Conservation (phyloP, 1,284 basidiomycete genomes). For the Golubevia pallescens region DNA sequence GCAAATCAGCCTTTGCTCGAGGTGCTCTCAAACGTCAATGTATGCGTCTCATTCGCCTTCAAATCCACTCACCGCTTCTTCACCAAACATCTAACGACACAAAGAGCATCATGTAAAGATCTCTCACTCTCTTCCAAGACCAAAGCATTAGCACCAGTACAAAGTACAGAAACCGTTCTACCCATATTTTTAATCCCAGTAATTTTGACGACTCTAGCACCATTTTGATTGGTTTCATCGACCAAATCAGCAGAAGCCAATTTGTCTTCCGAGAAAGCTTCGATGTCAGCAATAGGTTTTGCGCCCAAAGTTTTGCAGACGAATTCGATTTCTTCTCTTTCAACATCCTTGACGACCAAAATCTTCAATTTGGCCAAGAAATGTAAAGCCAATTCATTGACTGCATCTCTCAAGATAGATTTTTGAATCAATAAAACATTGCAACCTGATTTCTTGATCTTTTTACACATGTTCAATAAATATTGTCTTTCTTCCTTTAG, state of each 20-base stretch:
- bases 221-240: conserved; percentile 84
- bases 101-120: conserved; percentile 95
- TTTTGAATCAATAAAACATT: conserved; percentile 63
- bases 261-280: conserved; percentile 98
- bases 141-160: conserved; percentile 90
- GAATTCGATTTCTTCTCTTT: conserved; percentile 98
- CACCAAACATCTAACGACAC: conserved; percentile 95
- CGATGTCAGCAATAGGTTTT: conserved; percentile 97
- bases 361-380: conserved; percentile 73
- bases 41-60: background rate
- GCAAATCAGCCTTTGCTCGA: too few relatives aligned
- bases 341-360: conserved; percentile 94
- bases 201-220: conserved; percentile 90
- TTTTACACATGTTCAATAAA: conserved; percentile 65
- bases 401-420: conserved; percentile 61
- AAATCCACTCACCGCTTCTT: conserved; percentile 81
- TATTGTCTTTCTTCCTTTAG: conserved; percentile 64
- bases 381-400: conserved; percentile 62
- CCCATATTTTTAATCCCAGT: conserved; percentile 95
- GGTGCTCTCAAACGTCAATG: background rate
- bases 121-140: conserved; percentile 97
- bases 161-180: conserved; percentile 91
- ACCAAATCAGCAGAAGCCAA: conserved; percentile 94
- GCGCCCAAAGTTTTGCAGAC: conserved; percentile 91
- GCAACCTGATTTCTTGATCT: conserved; percentile 65